Evolutionary conservation across 2,329 filamentous ascomycete genomes (phyloP), one percentile per base, ranked within the genome.

Genomic region (Rhinocladiella mackenziei): DNA sequence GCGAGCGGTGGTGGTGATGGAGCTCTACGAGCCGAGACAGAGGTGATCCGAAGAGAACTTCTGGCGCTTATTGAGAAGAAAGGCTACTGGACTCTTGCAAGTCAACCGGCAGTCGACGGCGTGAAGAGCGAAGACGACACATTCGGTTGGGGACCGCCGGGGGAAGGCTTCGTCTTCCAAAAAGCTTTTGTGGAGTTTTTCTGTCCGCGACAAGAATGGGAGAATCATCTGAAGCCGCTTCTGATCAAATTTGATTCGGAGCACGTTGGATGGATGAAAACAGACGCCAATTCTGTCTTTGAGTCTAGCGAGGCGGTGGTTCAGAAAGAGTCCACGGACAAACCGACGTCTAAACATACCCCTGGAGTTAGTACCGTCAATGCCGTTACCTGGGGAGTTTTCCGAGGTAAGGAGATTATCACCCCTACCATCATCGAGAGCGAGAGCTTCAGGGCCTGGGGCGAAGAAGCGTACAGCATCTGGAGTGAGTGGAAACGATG

Each of bases 151-250:
- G 92, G 92, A 1, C 92, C 92, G 0, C 78, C 77, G 37, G 83
- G 89, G 22, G 68, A 71, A 58, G 92, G 92, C 13, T 97, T 94
- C 63, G 89, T 97, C 35, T 98, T 96, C 72, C 92, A 98, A 62
- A 98, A 97, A 68, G 85, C 91, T 0, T 98, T 98, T 65, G 89
- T 98, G 39, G 92, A 98, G 65, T 88, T 97, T 69, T 98, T 98
- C 73, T 70, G 94, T 45, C 82, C 89, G 0, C 69, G 74, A 0
- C 65, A 75, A 0, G 86, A 91, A 62, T 97, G 89, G 82, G 65
- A 69, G 11, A 63, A 55, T 3, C 59, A 63, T 1, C 74, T 98
- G 22, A 76, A 78, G 52, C 72, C 74, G 3, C 77, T 79, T 46
- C 77, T 97, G 32, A 62, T 66, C 39, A 69, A 68, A 8, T 67